Percentiles rank a stretch among this genome's conserved stretches.
Conservation (phyloP, 208 protist species). For the Acanthamoeba culbertsoni region DNA sequence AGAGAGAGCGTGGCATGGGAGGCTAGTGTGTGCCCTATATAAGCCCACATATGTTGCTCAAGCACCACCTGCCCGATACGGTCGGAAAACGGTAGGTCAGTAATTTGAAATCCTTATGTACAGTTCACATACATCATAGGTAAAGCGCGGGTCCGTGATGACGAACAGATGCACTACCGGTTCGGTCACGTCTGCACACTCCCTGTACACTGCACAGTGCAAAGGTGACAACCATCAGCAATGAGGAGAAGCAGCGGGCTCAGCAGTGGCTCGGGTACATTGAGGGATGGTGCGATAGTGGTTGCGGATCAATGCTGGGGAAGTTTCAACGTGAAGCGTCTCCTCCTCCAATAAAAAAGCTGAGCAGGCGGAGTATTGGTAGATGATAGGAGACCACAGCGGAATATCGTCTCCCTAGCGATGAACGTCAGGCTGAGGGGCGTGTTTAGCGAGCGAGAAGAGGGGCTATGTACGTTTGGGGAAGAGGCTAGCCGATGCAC, state of each 20-base stretch:
- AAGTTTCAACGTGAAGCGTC: neutral
- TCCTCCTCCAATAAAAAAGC: neutral
- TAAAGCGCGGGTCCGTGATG: neutral
- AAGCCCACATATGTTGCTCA: neutral
- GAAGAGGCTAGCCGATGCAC: too few species aligned
- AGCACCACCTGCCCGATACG: neutral
- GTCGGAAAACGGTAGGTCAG: too few species aligned
- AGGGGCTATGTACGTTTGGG: too few species aligned
- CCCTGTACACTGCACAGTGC: neutral
- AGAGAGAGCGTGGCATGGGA: neutral
- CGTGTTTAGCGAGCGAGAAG: neutral
- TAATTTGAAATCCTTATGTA: too few species aligned
- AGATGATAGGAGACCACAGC: neutral
- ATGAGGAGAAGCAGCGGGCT: too few species aligned
- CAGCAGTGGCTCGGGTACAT: too few species aligned
- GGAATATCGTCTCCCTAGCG: neutral
- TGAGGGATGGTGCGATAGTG: constrained; percentile 10
- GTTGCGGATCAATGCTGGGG: neutral
- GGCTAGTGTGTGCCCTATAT: neutral
- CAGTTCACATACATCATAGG: neutral
- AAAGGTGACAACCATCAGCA: too few species aligned
- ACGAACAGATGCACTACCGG: neutral
- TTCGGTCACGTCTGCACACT: neutral
- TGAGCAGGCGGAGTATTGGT: neutral
- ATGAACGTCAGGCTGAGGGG: too few species aligned